phyloP scores from a whole-genome alignment of 805 yeast species.

The Candida maris region DNA sequence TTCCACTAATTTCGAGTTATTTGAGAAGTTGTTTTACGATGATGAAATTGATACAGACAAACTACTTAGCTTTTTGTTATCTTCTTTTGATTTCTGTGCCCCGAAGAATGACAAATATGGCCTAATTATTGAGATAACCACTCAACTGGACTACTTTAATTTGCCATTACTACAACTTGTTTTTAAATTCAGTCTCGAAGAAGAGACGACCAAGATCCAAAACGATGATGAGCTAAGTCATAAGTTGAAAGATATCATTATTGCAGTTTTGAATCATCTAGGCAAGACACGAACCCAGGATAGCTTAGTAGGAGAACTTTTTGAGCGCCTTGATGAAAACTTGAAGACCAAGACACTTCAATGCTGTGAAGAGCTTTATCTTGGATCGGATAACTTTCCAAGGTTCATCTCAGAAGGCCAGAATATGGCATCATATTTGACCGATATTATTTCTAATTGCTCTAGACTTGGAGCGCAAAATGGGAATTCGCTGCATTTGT shows the following conservation, averaged over 20 bases:
- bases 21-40: conserved; percentile 18
- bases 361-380: conserved; percentile 38
- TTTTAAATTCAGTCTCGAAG: conserved; percentile 31
- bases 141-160: conserved; percentile 36
- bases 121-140: conserved; percentile 17
- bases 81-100: conserved; percentile 12
- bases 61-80: conserved; percentile 15
- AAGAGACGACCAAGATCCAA: conserved; percentile 6
- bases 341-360: conserved; percentile 33
- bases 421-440: conserved; percentile 37
- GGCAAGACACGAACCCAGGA: conserved; percentile 10
- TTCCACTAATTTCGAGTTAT: conserved; percentile 15
- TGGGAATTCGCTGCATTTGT: conserved; percentile 20
- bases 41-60: conserved; percentile 7
- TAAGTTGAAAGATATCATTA: conserved; percentile 8
- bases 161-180: conserved; percentile 40
- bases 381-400: conserved; percentile 41
- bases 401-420: conserved; percentile 17
- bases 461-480: conserved; percentile 29
- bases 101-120: conserved; percentile 3
- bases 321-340: conserved; percentile 33
- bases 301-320: conserved; percentile 35
- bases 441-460: conserved; percentile 46
- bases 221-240: conserved; percentile 12
- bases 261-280: conserved; percentile 12